Percentiles rank a stretch among this genome's conserved stretches.
Evolutionary conservation across 768 basidiomycete species (phyloP).

Genomic region (Leucogyrophana mollusca): DNA sequence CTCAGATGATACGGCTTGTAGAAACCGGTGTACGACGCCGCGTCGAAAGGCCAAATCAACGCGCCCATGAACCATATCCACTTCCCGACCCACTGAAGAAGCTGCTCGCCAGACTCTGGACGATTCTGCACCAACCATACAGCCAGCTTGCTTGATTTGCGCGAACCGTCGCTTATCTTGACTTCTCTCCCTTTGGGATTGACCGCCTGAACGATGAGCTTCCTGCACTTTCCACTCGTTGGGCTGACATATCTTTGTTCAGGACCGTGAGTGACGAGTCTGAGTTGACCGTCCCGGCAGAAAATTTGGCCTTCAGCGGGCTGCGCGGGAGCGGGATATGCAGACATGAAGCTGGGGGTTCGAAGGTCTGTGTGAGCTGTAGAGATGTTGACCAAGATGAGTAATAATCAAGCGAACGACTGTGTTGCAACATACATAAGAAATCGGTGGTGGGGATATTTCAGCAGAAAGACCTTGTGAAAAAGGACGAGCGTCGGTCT

Average conservation of each 20-base stretch:
- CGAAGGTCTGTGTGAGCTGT: no score
- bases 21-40: slow-evolving; percentile 1
- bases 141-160: slow-evolving; percentile 6
- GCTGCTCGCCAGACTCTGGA: not conserved
- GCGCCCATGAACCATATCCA: slow-evolving; percentile 18
- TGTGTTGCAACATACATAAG: no score
- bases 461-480: no score
- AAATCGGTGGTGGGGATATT: no score
- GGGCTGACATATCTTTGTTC: slow-evolving; percentile 22
- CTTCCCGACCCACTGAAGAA: slow-evolving; percentile 10
- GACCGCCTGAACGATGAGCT: slow-evolving; percentile 22
- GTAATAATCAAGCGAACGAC: no score
- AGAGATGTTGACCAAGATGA: no score
- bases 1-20: slow-evolving; percentile 17
- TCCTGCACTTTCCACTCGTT: slow-evolving; percentile 19
- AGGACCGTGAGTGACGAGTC: slow-evolving; percentile 9
- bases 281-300: slow-evolving; percentile 19
- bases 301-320: not conserved
- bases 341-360: no score
- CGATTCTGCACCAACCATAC: slow-evolving; percentile 12
- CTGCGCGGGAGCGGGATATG: no score
- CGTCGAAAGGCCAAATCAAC: slow-evolving; percentile 14
- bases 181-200: slow-evolving; percentile 6
- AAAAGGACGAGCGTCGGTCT: no score
- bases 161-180: slow-evolving; percentile 3